Base-by-base conservation (phyloP, 2,329 filamentous ascomycete genomes). In the Penicillium occitanis region DNA sequence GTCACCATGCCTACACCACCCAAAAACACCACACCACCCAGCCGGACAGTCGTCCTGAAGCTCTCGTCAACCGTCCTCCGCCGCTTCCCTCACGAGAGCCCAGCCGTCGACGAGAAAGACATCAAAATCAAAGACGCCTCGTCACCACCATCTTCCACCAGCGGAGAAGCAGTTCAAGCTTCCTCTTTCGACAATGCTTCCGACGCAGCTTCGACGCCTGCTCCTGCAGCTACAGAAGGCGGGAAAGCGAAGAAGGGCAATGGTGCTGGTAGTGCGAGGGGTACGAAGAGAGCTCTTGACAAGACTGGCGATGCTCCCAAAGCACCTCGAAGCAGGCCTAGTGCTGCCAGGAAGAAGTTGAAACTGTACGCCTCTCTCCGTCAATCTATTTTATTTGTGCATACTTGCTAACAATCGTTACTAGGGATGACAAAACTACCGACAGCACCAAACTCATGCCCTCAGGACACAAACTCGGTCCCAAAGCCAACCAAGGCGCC, bases 401-500 rank as follows among this genome's bases (percentile, higher is more conserved):
- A 28, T 25, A 17, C 51, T 42, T 42, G 19, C 57, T 57, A 37
- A 57, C n/a, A 55, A 11, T 30, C 2, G 11, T 19, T 40, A n/a
- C 40, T 68, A 86, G 84, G 68, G 83, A 86, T 25, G 82, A 85
- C 69, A 83, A 82, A 64, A 76, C 77, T 35, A 78, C 79, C 66
- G 83, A 85, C 64, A 74, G 77, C 65, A 75, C 73, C 60, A 77
- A 74, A 69, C 67, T 71, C 65, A 68, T 73, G 67, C 73, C 75
- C 5, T 79, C 82, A 53, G 83, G 84, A 61, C 91, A 94, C 80
- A 96, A 96, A 78, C 89, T 98, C 30, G 94, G 94, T 3, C 95
- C 95, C 71, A 98, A 97, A 79, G 94, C 94, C 61, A 98, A 97
- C 77, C 91, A 94, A 73, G 95, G 95, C 69, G 94, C 94, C 67